Evolutionary conservation across 1,284 basidiomycete genomes (phyloP).

Genomic region (Ustilago tritici): DNA sequence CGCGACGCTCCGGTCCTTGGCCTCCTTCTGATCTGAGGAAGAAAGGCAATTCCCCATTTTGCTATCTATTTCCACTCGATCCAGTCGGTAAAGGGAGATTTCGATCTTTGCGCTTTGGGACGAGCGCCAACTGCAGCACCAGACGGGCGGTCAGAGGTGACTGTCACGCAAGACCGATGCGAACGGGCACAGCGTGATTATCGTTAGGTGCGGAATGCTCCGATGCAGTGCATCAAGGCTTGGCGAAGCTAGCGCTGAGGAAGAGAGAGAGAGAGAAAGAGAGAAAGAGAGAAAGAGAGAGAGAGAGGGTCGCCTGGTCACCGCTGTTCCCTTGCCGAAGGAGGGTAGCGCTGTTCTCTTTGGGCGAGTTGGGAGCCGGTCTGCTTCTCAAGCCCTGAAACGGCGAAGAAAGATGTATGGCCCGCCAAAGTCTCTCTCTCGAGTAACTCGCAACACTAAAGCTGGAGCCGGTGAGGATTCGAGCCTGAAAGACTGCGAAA

Average conservation of each 20-base stretch:
- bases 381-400: not conserved
- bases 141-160: not conserved
- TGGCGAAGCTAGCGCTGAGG: not conserved
- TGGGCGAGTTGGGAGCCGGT: not conserved
- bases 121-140: not conserved
- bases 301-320: not conserved
- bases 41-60: constrained; percentile 64
- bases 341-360: not conserved
- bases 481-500: not conserved
- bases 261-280: not conserved
- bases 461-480: not conserved
- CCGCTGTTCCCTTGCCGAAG: not conserved
- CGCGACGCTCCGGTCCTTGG: constrained; percentile 68
- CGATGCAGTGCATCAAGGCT: not conserved
- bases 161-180: not conserved
- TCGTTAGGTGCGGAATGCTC: not conserved
- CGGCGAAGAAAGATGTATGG: not conserved
- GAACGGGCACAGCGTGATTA: not conserved
- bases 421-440: not conserved
- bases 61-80: not conserved
- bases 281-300: not conserved
- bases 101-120: not conserved
- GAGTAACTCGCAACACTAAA: not conserved
- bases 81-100: not conserved
- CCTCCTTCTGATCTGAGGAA: constrained; percentile 61